Base-by-base conservation (phyloP, 257 asterid genomes). In the Nicotiana noctiflora region DNA sequence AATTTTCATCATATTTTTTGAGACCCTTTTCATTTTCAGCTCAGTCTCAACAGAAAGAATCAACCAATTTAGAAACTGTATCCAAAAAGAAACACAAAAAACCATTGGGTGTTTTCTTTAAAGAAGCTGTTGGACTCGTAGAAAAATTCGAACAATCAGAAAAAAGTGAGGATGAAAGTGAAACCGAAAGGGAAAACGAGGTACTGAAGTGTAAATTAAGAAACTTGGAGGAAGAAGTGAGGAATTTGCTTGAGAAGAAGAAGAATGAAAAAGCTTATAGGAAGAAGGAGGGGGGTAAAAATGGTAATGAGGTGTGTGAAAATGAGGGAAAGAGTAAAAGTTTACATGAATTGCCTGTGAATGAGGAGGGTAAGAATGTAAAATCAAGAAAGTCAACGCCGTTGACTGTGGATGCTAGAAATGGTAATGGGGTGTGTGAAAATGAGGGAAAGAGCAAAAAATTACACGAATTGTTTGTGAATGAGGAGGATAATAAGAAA, bases 161-260 rank as follows among this genome's bases (percentile, higher is more conserved):
- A 57, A 52, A 46, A 53, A 53, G 44, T 9, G 84, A 46, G 19
- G 56, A 77, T 49, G 88, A 77, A 65, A 76, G 19, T 51, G 81
- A 40, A 82, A 12, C 25, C 11, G 82, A 81, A 27, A 44, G 81
- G 21, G 88, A 83, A 29, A 82, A 78, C 49, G 76, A 84, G 14
- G 64, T 57, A 25, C 46, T 84, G 85, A 86, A 84, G 76, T 84
- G 84, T 76, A 83, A 55, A 79, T 70, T 92, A 83, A 90, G 80
- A 81, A 84, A 87, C 11, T 80, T 90, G 66, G 97, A 88, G 89
- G 84, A 80, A 68, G 86, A 87, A 78, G 81, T 90, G 79, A 86
- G 86, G 83, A 61, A 17, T 17, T 80, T 87, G 85, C 81, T 81
- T 53, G 84, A 57, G 79, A 68, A 83, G 79, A 23, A 31, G 61